Evolutionary conservation across 1,139 yeast genomes (phyloP), one percentile per base, ranked within the genome.

Genomic region (Debaryomyces singareniensis): DNA sequence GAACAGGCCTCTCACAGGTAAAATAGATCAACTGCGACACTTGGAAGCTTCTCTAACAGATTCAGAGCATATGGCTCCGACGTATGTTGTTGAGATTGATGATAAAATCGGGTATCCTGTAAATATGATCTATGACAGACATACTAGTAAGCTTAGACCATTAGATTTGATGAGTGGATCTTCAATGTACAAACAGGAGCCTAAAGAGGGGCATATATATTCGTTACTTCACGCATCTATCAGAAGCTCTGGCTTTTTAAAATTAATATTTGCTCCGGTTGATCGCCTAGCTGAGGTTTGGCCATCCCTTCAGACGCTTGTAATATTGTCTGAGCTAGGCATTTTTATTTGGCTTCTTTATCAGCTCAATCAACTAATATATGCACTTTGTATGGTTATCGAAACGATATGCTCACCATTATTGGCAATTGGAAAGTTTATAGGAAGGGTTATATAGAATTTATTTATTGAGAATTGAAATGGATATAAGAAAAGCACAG

Each of bases 401-500:
- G 61, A 61, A 36, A 71, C 73, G 0, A 45, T 67, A 5, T 67
- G 72, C 52, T 69, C 71, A 2, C 73, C 72, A 4, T 61, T 67
- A 64, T 64, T 66, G 15, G 71, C 72, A 3, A 51, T 66, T 47
- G 71, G 72, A 3, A 40, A 64, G 33, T 56, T 66, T 36, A 61
- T 66, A 70, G 65, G 64, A 41, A 49, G 62, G 32, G 55, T 65
- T 21, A 58, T 64, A 55, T 55, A 44, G 37, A n/a, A n/a, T n/a
- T n/a, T n/a, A n/a, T n/a, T n/a, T n/a, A n/a, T n/a, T n/a, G n/a
- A n/a, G n/a, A n/a, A n/a, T n/a, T n/a, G n/a, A n/a, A n/a, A n/a
- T n/a, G n/a, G n/a, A n/a, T n/a, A n/a, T n/a, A n/a, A n/a, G n/a
- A n/a, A n/a, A n/a, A n/a, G n/a, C n/a, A n/a, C n/a, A n/a, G n/a